Evolutionary conservation across 192 early-diverging fungal species (phyloP), one percentile per base, ranked within the genome.

Genomic region (Geranomyces variabilis): DNA sequence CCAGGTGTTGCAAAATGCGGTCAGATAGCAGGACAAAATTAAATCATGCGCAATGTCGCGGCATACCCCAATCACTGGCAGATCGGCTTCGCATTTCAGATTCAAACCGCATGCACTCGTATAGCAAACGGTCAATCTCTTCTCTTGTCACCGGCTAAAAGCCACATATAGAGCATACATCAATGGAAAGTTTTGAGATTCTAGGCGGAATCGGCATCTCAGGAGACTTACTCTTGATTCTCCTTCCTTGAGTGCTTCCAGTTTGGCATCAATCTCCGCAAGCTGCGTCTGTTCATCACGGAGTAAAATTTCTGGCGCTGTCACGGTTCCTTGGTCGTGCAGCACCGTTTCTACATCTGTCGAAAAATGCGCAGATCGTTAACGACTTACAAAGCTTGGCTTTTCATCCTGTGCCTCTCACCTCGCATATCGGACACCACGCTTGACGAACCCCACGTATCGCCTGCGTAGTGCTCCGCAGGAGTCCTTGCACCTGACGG

Each of bases 321-420:
- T 63, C 26, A 63, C n/a, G 5, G 21, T 47, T n/a, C 41, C 48
- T 46, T 24, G 26, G 15, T 63, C 48, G 30, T 65, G 63, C 19
- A 76, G 15, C 6, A 76, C 67, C 8, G 75, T 48, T 33, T 70
- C 69, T 15, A 63, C 44, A 49, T 73, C 76, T 76, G 28, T 45
- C 19, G 6, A 3, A 15, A 3, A 55, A 3, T 14, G 26, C 21
- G 15, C 51, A 28, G 3, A 14, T 8, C 51, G 15, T 41, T n/a
- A n/a, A n/a, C n/a, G n/a, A n/a, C n/a, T n/a, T n/a, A n/a, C n/a
- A n/a, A n/a, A n/a, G 36, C 5, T 41, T 10, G 36, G 36, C 36
- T 41, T 41, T 10, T 10, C 10, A 41, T 41, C 36, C 36, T 10
- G 10, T 41, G 3, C 5, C 10, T 3, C 36, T 41, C 10, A 46